Base-by-base conservation (phyloP, 2,329 filamentous ascomycete genomes). In the Davidsoniella australis region DNA sequence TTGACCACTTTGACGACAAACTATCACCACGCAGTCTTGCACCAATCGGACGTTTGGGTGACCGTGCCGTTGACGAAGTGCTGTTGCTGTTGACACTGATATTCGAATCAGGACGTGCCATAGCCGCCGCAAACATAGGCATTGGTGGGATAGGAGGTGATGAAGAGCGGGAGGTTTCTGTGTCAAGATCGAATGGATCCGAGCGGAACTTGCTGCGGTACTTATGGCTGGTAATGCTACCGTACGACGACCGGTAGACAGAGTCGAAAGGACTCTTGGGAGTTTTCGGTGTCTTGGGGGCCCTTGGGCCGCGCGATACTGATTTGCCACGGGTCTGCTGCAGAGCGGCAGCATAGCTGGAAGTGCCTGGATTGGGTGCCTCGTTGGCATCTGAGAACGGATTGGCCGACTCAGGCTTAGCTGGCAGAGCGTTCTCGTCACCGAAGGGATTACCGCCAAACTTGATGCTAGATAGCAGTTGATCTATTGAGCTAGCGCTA, bases 121-220 rank as follows among this genome's bases (percentile, higher is more conserved):
- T 33, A 52, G 56, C 54, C 26, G 51, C 48, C 33, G 52, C 50
- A 45, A 58, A 48, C 29, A 54, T 54, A 9, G 57, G 54, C 37
- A 51, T 39, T 4, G 57, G 50, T 8, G 12, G 57, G 7, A 8
- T 56, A 20, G 6, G 53, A 56, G 36, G 54, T 54, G 47, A 61
- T 59, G 10, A 64, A 10, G 40, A 18, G 12, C 36, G n/a, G n/a
- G n/a, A 24, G 5, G 48, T 18, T 14, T 43, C 24, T 2, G 44
- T 54, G 58, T 80, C 76, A n/a, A 80, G 65, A 55, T 81, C 77
- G 57, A 80, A 80, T 1, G 75, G 76, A 55, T 80, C 76, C 1
- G 75, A 78, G 41, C 75, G 72, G 58, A 77, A 75, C 57, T 75
- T 76, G 56, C 71, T 71, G 49, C 71, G 68, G 14, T 65, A 62